These are phyloP conservation scores for Globomyces pollinis-pini DNA, from an alignment of 192 early-diverging fungal genomes.

Conservation along the genomic window DNA sequence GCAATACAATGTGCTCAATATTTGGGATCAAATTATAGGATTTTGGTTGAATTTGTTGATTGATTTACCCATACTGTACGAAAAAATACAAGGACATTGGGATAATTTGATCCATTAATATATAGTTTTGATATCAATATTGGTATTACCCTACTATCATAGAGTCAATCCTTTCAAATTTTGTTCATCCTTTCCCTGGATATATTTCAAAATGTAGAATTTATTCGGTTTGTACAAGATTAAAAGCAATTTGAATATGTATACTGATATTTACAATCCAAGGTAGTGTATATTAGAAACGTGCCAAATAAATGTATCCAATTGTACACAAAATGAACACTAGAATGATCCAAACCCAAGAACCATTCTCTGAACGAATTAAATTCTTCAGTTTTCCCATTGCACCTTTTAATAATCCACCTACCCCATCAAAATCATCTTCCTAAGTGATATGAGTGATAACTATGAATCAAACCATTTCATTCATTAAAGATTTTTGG, in stretches of 20 bases:
- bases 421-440: slow-evolving; percentile 6
- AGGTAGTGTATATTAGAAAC: background rate
- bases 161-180: background rate
- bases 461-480: slow-evolving; percentile 1
- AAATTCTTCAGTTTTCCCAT: slow-evolving; percentile 1
- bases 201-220: background rate
- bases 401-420: slow-evolving; percentile 4
- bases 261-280: background rate
- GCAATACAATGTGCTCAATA: too few species aligned
- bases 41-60: background rate
- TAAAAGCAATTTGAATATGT: background rate
- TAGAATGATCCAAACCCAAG: slow-evolving; percentile 6
- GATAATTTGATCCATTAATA: too few species aligned
- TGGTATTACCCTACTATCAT: background rate
- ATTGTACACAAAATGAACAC: background rate
- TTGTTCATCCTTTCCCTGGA: too few species aligned
- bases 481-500: background rate
- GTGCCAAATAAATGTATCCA: slow-evolving; percentile 3
- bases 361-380: background rate
- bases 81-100: too few species aligned
- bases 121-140: background rate
- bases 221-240: background rate
- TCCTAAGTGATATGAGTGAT: background rate
- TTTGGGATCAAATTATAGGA: background rate
- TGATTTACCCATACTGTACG: background rate